Conservation (phyloP, 2,329 filamentous ascomycete genomes). For the Westerdykella aurantiaca region DNA sequence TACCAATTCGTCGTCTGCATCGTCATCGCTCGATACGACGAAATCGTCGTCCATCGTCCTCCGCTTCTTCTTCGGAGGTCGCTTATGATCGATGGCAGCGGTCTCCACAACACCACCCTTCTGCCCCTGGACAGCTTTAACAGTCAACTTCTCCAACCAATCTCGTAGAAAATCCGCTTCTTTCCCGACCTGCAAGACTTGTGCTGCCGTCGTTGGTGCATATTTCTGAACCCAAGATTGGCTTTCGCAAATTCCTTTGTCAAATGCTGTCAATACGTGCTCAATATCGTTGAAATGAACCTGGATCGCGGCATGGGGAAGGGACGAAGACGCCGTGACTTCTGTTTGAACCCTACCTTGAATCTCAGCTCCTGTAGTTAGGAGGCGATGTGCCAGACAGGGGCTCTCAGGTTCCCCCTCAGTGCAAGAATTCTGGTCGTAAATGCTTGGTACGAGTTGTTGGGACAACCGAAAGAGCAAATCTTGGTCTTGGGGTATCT, state of each 20-base stretch:
- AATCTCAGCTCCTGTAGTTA: slow-evolving; percentile 37
- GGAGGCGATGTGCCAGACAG: slow-evolving; percentile 31
- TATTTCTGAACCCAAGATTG: slow-evolving; percentile 80
- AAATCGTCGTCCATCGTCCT: slow-evolving; percentile 45
- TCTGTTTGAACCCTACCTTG: slow-evolving; percentile 22
- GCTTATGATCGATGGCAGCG: slow-evolving; percentile 11
- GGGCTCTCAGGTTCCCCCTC: slow-evolving; percentile 18
- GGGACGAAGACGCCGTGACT: no score
- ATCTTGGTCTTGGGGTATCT: slow-evolving; percentile 20
- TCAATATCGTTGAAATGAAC: slow-evolving; percentile 57
- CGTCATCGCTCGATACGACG: slow-evolving; percentile 29
- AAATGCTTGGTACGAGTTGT: slow-evolving; percentile 12
- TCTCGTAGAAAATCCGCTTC: slow-evolving; percentile 68
- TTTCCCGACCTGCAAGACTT: slow-evolving; percentile 69
- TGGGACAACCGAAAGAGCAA: slow-evolving; percentile 18
- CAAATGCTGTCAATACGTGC: slow-evolving; percentile 68
- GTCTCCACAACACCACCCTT: slow-evolving; percentile 27
- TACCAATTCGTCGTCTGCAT: slow-evolving; percentile 46
- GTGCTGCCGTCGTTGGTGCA: slow-evolving; percentile 59
- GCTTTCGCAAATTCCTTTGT: slow-evolving; percentile 68
- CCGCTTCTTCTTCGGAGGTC: slow-evolving; percentile 54
- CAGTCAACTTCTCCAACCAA: slow-evolving; percentile 72
- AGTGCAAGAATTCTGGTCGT: not conserved
- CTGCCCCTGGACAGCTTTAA: slow-evolving; percentile 65
- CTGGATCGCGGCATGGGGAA: slow-evolving; percentile 53